Conservation (phyloP, 345 rosid species). For the Eucalyptus regnans region DNA sequence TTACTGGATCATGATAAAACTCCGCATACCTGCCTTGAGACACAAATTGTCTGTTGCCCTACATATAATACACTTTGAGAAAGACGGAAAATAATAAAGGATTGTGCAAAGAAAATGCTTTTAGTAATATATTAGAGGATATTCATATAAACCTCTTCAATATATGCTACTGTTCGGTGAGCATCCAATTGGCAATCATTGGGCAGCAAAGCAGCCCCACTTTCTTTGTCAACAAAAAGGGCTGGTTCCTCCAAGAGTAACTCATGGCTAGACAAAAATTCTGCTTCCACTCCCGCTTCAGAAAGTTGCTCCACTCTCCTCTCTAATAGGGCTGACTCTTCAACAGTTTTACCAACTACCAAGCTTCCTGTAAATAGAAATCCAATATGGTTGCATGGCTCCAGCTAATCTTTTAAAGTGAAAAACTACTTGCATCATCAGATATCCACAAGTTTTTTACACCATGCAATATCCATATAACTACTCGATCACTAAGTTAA, state of each 20-base stretch:
- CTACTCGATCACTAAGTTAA: background rate
- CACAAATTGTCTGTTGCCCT: conserved; percentile 60
- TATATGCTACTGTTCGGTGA: conserved; percentile 44
- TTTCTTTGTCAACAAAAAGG: conserved; percentile 30
- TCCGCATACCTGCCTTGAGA: conserved; percentile 67
- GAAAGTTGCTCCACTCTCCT: conserved; percentile 43
- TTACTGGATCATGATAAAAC: conserved; percentile 69
- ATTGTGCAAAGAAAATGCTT: background rate
- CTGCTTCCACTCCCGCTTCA: conserved; percentile 63
- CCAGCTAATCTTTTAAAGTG: background rate
- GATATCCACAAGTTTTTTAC: background rate
- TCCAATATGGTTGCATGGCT: background rate
- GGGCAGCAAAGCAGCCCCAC: conserved; percentile 71
- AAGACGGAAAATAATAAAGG: background rate
- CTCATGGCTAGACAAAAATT: conserved; percentile 50
- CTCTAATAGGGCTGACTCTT: conserved; percentile 41
- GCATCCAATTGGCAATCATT: conserved; percentile 91
- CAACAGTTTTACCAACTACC: conserved; percentile 48
- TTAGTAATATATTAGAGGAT: background rate
- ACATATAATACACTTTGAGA: background rate
- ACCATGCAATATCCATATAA: background rate
- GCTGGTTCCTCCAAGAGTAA: conserved; percentile 51
- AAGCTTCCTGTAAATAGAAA: conserved; percentile 51
- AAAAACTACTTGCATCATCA: background rate
- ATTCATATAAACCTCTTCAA: conserved; percentile 44